Conservation (phyloP, 805 yeast genomes). For the Wickerhamiella bombiphila region DNA sequence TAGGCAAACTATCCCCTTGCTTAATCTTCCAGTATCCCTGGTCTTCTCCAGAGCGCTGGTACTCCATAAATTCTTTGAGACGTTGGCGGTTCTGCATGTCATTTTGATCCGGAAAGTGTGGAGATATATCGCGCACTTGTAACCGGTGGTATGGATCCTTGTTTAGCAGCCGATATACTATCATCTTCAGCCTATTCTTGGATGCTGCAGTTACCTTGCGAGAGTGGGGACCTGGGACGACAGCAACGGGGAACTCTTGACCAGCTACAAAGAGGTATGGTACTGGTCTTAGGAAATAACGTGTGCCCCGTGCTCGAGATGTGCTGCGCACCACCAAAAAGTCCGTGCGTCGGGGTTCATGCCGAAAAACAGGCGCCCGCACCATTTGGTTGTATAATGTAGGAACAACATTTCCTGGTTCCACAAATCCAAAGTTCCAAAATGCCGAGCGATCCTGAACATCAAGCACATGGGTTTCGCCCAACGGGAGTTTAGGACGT, state of each 20-base stretch:
- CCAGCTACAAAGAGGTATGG: conserved; percentile 77
- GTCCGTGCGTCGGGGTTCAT: conserved; percentile 64
- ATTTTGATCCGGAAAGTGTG: conserved; percentile 91
- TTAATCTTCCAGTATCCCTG: conserved; percentile 92
- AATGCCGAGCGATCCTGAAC: conserved; percentile 92
- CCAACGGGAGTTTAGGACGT: conserved; percentile 76
- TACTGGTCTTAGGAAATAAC: conserved; percentile 53
- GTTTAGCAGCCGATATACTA: conserved; percentile 76
- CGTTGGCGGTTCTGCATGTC: conserved; percentile 96
- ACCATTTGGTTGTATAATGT: conserved; percentile 82
- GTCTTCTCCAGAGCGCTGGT: conserved; percentile 84
- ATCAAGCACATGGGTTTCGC: conserved; percentile 94
- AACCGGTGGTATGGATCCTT: conserved; percentile 58
- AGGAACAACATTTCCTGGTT: conserved; percentile 85
- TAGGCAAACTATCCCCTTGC: conserved; percentile 48
- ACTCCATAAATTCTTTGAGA: conserved; percentile 94
- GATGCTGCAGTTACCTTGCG: conserved; percentile 88
- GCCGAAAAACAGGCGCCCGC: conserved; percentile 86
- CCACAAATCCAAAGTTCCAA: conserved; percentile 97
- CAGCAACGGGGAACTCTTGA: conserved; percentile 82
- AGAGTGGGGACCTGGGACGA: conserved; percentile 95
- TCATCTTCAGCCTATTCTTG: conserved; percentile 83
- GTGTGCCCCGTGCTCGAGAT: conserved; percentile 50
- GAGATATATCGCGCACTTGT: conserved; percentile 72
- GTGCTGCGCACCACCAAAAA: conserved; percentile 67